These are phyloP conservation scores for Backusella circina DNA, from an alignment of 192 early-diverging fungal species.

Conservation along the genomic window DNA sequence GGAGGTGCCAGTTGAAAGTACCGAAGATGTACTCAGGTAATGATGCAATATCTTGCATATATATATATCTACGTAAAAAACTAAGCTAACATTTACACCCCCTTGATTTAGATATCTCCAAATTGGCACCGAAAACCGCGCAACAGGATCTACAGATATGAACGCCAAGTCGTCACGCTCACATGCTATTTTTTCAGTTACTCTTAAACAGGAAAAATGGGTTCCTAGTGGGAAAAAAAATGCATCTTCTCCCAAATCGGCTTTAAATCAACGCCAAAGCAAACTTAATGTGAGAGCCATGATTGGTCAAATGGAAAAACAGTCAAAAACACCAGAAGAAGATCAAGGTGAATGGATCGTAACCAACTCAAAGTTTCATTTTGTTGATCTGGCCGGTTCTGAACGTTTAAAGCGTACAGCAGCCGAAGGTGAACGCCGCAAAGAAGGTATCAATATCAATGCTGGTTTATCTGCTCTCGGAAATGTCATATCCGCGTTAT, in stretches of 20 bases:
- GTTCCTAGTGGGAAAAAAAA: slow-evolving; percentile 12
- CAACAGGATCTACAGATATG: slow-evolving; percentile 95
- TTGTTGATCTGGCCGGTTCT: slow-evolving; percentile 98
- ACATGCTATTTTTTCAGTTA: slow-evolving; percentile 96
- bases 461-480: slow-evolving; percentile 92
- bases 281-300: slow-evolving; percentile 27
- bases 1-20: slow-evolving; percentile 65
- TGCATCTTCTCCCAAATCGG: neutral
- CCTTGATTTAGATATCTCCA: slow-evolving; percentile 44
- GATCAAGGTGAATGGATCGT: slow-evolving; percentile 52
- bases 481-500: slow-evolving; percentile 97
- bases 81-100: neutral
- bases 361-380: slow-evolving; percentile 90
- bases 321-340: slow-evolving; percentile 15
- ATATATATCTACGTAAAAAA: neutral
- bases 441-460: slow-evolving; percentile 97
- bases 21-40: slow-evolving; percentile 71
- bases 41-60: slow-evolving; percentile 3
- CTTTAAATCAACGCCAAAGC: neutral
- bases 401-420: slow-evolving; percentile 93
- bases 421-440: slow-evolving; percentile 86
- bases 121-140: slow-evolving; percentile 71
- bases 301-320: slow-evolving; percentile 32
- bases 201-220: slow-evolving; percentile 74
- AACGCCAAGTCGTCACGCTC: slow-evolving; percentile 92